Evolutionary conservation across 148 eudicot species (phyloP).

Genomic region (Silene uniflora): DNA sequence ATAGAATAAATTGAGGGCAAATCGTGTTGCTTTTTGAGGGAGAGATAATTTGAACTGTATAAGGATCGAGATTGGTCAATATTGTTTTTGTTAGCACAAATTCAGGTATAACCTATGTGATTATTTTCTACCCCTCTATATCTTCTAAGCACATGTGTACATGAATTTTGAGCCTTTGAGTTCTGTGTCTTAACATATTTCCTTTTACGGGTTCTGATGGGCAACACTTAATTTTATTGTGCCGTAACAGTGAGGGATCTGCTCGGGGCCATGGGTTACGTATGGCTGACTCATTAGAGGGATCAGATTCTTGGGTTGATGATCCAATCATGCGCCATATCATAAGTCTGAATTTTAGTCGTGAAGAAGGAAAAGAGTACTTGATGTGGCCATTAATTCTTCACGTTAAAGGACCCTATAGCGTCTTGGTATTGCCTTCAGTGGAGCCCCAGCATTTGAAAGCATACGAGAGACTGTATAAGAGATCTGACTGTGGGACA

Average conservation of each 20-base stretch:
- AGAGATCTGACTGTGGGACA: conserved; percentile 76
- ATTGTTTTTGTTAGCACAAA: neutral
- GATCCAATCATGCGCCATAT: conserved; percentile 93
- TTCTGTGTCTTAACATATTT: conserved; percentile 5
- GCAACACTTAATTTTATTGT: conserved; percentile 17
- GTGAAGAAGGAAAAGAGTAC: conserved; percentile 46
- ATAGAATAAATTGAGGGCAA: neutral
- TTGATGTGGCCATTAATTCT: conserved; percentile 80
- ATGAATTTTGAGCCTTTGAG: neutral
- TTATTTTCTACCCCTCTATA: neutral
- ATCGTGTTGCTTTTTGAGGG: neutral
- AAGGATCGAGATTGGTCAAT: neutral
- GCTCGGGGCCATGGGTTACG: conserved; percentile 85
- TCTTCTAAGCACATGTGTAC: neutral
- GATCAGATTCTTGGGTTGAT: conserved; percentile 98
- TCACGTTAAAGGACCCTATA: conserved; percentile 68
- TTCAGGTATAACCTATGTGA: neutral
- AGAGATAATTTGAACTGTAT: neutral
- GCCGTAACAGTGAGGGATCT: conserved; percentile 76
- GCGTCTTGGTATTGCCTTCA: conserved; percentile 73
- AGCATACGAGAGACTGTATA: conserved; percentile 59
- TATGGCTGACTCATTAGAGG: conserved; percentile 62
- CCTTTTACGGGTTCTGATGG: neutral
- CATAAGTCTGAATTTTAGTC: conserved; percentile 57
- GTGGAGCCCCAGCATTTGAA: conserved; percentile 81